These are phyloP conservation scores for Tremellales sp. DNA, from an alignment of 1,284 basidiomycete species.

Conservation along the genomic window DNA sequence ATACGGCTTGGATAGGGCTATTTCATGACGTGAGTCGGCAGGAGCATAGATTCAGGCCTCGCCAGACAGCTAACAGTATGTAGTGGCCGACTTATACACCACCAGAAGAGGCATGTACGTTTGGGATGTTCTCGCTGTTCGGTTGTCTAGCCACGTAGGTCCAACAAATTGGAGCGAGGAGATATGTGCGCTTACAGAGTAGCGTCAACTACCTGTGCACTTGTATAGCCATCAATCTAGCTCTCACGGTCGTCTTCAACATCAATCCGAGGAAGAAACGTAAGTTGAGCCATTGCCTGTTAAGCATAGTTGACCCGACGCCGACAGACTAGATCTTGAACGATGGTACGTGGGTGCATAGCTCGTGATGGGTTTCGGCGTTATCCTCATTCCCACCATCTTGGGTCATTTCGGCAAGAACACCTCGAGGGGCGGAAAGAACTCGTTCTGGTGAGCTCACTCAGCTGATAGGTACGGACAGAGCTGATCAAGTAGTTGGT, in stretches of 20 bases:
- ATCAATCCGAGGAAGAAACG: constrained; percentile 27
- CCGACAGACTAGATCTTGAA: constrained; percentile 15
- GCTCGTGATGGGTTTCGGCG: constrained; percentile 8
- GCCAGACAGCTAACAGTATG: background rate
- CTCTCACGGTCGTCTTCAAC: constrained; percentile 30
- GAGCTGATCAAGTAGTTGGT: background rate
- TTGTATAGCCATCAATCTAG: constrained; percentile 36
- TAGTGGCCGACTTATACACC: background rate
- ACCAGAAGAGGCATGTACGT: background rate
- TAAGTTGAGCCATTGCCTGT: constrained; percentile 8
- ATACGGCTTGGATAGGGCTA: background rate
- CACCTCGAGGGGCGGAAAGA: background rate
- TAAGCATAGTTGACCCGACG: background rate
- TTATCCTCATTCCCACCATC: constrained; percentile 11
- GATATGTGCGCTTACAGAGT: no score
- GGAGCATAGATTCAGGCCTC: no score
- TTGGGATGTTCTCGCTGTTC: background rate
- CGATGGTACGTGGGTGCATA: constrained; percentile 18
- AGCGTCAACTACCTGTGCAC: constrained; percentile 38
- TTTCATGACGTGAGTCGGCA: background rate
- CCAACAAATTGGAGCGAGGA: background rate
- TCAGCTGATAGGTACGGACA: background rate
- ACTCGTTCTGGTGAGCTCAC: background rate
- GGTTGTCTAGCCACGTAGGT: background rate
- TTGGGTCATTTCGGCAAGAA: constrained; percentile 18